Percentiles rank a stretch among this genome's conserved stretches.
These are phyloP conservation scores for Pythium insidiosum DNA, from an alignment of 352 stramenopile genomes.

Conservation along the genomic window DNA sequence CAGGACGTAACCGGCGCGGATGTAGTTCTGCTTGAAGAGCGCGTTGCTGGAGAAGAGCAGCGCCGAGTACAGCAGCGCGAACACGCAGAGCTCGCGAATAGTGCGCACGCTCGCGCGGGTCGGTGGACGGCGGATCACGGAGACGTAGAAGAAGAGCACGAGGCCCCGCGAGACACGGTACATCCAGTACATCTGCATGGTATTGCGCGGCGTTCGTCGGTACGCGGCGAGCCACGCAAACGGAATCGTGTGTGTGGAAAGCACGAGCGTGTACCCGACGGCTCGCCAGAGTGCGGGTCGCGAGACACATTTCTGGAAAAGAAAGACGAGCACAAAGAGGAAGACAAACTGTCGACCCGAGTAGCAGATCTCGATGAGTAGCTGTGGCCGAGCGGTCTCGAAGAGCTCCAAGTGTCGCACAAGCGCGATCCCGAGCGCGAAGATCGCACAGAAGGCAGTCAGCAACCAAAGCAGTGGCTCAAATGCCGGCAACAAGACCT, in stretches of 20 bases:
- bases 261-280: conserved; percentile 21
- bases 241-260: conserved; percentile 26
- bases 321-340: conserved; percentile 35
- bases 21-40: conserved; percentile 10
- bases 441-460: conserved; percentile 18
- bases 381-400: conserved; percentile 6
- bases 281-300: conserved; percentile 27
- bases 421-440: conserved; percentile 24
- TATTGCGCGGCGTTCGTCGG: conserved; percentile 1
- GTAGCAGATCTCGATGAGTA: conserved; percentile 41
- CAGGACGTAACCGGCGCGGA: conserved; percentile 10
- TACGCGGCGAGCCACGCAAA: conserved; percentile 12
- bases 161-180: conserved; percentile 3
- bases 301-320: conserved; percentile 48
- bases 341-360: conserved; percentile 40
- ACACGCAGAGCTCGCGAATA: conserved; percentile 12
- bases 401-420: conserved; percentile 20
- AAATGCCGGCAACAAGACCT: conserved; percentile 57
- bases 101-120: conserved; percentile 4
- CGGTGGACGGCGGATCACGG: conserved; percentile 6
- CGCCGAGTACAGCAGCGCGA: conserved; percentile 9
- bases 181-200: conserved; percentile 6
- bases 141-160: conserved; percentile 17
- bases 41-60: conserved; percentile 9
- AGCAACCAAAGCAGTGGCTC: conserved; percentile 62